These are phyloP conservation scores for Trichoderma brevicompactum DNA, from an alignment of 2,329 filamentous ascomycete genomes.

Conservation along the genomic window DNA sequence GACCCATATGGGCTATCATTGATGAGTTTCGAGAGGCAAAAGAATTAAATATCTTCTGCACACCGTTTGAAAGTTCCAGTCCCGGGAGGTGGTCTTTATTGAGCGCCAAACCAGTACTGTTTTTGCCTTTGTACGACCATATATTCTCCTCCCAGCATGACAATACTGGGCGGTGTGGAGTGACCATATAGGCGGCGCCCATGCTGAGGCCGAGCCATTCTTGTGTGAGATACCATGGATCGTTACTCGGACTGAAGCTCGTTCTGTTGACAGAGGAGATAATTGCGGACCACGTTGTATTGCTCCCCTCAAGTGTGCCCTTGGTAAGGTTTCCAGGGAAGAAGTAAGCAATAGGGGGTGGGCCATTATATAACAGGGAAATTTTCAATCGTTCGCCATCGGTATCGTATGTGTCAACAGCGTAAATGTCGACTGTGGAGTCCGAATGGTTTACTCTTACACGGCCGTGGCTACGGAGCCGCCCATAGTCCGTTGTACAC, in stretches of 20 bases:
- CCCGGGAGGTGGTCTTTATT: background rate
- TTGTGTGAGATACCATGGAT: slow-evolving; percentile 9
- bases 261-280: background rate
- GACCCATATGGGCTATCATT: background rate
- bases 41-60: background rate
- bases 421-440: too few species aligned
- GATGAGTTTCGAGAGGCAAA: background rate
- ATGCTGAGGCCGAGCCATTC: background rate
- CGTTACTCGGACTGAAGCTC: background rate
- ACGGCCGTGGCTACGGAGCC: background rate
- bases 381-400: too few species aligned
- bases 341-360: background rate
- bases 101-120: background rate
- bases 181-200: background rate
- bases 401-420: background rate
- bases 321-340: background rate
- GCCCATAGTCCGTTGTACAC: slow-evolving; percentile 8
- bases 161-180: background rate
- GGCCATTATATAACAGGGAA: background rate
- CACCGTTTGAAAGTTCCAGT: background rate
- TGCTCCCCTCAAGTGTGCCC: slow-evolving; percentile 1
- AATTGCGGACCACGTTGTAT: background rate
- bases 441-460: background rate
- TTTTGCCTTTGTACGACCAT: slow-evolving; percentile 11
- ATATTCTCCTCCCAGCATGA: slow-evolving; percentile 8